These are phyloP conservation scores for Trametes cubensis DNA, from an alignment of 768 basidiomycete genomes.

Conservation along the genomic window DNA sequence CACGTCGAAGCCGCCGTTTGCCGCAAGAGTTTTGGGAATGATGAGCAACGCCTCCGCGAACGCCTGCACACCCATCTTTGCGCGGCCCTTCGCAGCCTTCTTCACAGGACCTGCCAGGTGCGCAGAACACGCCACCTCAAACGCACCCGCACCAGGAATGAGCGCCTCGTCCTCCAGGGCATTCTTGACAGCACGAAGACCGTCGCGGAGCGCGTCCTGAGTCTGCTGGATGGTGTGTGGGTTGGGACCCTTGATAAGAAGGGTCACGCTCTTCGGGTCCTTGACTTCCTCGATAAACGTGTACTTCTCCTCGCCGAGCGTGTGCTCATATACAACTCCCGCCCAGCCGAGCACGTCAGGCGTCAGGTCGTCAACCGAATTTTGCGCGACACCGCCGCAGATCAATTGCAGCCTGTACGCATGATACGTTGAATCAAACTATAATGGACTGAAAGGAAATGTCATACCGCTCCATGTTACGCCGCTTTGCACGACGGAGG, in stretches of 20 bases:
- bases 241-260: slow-evolving; percentile 98
- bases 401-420: slow-evolving; percentile 79
- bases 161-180: slow-evolving; percentile 88
- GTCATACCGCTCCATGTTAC: slow-evolving; percentile 94
- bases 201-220: slow-evolving; percentile 97
- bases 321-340: slow-evolving; percentile 98
- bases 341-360: slow-evolving; percentile 95
- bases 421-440: slow-evolving; percentile 8
- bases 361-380: slow-evolving; percentile 94
- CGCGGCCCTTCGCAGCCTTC: slow-evolving; percentile 87
- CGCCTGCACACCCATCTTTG: slow-evolving; percentile 96
- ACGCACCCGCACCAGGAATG: slow-evolving; percentile 97
- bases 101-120: slow-evolving; percentile 81
- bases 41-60: slow-evolving; percentile 93
- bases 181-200: slow-evolving; percentile 95
- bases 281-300: slow-evolving; percentile 98
- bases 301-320: slow-evolving; percentile 97
- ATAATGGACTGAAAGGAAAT: slow-evolving; percentile 4
- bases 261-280: slow-evolving; percentile 91
- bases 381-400: slow-evolving; percentile 94
- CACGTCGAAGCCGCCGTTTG: slow-evolving; percentile 96
- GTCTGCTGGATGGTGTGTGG: slow-evolving; percentile 95
- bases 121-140: slow-evolving; percentile 89
- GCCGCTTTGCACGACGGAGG: slow-evolving; percentile 90
- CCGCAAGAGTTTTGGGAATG: slow-evolving; percentile 95